Conservation (phyloP, 1,139 yeast genomes). For the Zygosaccharomyces sapae region DNA sequence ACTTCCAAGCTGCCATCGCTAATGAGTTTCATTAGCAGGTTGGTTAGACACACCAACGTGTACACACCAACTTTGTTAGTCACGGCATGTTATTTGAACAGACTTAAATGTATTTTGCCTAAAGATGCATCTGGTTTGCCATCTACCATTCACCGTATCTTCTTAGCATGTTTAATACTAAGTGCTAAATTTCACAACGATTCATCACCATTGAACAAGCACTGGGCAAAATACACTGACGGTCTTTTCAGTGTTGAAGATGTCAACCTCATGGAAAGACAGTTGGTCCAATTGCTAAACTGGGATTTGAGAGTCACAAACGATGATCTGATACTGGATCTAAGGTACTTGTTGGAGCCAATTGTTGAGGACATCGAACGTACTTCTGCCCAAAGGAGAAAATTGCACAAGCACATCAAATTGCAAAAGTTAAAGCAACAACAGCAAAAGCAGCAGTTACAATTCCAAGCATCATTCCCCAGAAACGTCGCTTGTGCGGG, state of each 20-base stretch:
- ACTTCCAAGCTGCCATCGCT: slow-evolving; percentile 50
- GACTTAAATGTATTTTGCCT: slow-evolving; percentile 58
- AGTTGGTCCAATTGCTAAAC: slow-evolving; percentile 58
- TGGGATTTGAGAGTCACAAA: slow-evolving; percentile 63
- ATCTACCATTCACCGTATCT: slow-evolving; percentile 72
- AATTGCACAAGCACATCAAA: slow-evolving; percentile 14
- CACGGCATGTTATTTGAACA: slow-evolving; percentile 62
- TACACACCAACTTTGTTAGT: slow-evolving; percentile 75
- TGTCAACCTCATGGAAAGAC: slow-evolving; percentile 77
- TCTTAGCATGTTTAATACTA: slow-evolving; percentile 66
- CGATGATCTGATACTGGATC: slow-evolving; percentile 48
- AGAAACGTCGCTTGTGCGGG: slow-evolving; percentile 6
- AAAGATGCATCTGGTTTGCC: slow-evolving; percentile 69
- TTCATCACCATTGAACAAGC: slow-evolving; percentile 68
- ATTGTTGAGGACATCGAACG: slow-evolving; percentile 54
- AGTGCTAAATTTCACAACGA: slow-evolving; percentile 74
- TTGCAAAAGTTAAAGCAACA: slow-evolving; percentile 9
- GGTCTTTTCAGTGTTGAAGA: slow-evolving; percentile 65
- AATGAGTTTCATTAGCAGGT: slow-evolving; percentile 65
- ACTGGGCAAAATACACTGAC: slow-evolving; percentile 76
- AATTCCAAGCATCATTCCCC: slow-evolving; percentile 1
- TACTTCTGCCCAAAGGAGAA: slow-evolving; percentile 24
- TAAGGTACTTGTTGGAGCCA: slow-evolving; percentile 56
- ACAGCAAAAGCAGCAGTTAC: slow-evolving; percentile 7
- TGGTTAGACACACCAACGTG: slow-evolving; percentile 69